These are phyloP conservation scores for Dryas octopetala DNA, from an alignment of 306 rosid species.

Conservation along the genomic window DNA sequence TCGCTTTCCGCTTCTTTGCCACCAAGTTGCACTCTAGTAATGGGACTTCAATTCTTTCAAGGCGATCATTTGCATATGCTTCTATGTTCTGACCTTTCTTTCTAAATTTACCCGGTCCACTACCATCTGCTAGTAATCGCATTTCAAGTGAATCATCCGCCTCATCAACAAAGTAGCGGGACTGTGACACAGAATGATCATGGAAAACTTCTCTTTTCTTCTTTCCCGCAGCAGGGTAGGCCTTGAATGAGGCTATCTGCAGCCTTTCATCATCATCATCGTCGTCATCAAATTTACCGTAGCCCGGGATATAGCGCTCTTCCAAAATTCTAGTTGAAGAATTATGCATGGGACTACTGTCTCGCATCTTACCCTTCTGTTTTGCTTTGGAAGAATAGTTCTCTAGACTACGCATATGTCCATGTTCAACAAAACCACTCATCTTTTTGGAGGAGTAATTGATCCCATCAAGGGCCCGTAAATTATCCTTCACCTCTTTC, in stretches of 20 bases:
- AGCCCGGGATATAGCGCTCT: constrained; percentile 44
- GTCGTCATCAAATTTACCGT: constrained; percentile 49
- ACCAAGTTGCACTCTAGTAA: constrained; percentile 63
- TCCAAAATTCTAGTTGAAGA: constrained; percentile 44
- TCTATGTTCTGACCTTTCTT: constrained; percentile 55
- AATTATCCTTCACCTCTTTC: constrained; percentile 49
- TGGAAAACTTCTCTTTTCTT: constrained; percentile 49
- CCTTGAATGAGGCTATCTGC: constrained; percentile 41
- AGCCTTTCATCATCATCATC: constrained; percentile 48
- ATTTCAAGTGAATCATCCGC: constrained; percentile 54
- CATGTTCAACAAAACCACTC: constrained; percentile 49
- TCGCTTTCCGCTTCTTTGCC: constrained; percentile 69
- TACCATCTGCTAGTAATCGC: constrained; percentile 44
- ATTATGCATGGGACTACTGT: constrained; percentile 45
- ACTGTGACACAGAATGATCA: constrained; percentile 42
- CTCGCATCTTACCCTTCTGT: constrained; percentile 66
- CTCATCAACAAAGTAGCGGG: constrained; percentile 49
- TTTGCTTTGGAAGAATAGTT: constrained; percentile 57
- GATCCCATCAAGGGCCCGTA: constrained; percentile 34
- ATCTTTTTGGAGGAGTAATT: constrained; percentile 43
- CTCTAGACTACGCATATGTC: constrained; percentile 44
- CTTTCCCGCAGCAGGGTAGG: constrained; percentile 44
- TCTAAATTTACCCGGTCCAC: constrained; percentile 46
- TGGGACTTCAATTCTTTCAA: constrained; percentile 65
- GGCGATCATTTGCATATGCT: constrained; percentile 35